Base-by-base conservation (phyloP, 148 eudicot species). In the Camellia sinensis region DNA sequence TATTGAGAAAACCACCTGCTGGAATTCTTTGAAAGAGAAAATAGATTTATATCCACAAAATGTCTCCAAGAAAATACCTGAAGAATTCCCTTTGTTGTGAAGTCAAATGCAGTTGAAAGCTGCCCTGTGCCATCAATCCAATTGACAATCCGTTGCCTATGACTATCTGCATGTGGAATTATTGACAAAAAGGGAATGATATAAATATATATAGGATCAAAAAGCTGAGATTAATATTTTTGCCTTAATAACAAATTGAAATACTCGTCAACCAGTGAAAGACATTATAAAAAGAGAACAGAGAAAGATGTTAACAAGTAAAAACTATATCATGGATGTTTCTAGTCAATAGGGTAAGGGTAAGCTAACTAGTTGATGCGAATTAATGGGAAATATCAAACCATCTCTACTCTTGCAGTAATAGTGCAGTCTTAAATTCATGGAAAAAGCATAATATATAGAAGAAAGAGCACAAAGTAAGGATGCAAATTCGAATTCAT, bases 71-170 rank as follows among this genome's bases (percentile, higher is more conserved):
- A 66, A 67, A 66, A 37, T 85, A 90, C 98, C 97, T 93, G 97
- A 83, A 93, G 92, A 80, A 93, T 89, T 75, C 97, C 98, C 83
- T 95, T 95, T 41, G 97, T 95, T 71, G 98, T 95, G 89, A 95
- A 93, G 85, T 95, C 97, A 84, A 95, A 95, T 65, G 98, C 93
- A 82, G 97, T 72, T 59, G 97, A 81, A 71, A 89, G 89, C 78
- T 93, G 94, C 67, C 98, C 97, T 6, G 96, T 85, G 77, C 88
- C 87, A 83, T 93, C 97, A 48, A 95, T 92, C 98, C 98, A 95
- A 79, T 91, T 87, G 80, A 95, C 85, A 19, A 95, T 91, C 70
- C 98, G 85, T 74, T 95, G 97, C 87, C 98, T 90, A 85, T 95
- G 98, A 88, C 89, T 93, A 81, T 95, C 98, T 95, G 96, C 80